Evolutionary conservation across 768 basidiomycete genomes (phyloP).

Genomic region (Terana coerulea): DNA sequence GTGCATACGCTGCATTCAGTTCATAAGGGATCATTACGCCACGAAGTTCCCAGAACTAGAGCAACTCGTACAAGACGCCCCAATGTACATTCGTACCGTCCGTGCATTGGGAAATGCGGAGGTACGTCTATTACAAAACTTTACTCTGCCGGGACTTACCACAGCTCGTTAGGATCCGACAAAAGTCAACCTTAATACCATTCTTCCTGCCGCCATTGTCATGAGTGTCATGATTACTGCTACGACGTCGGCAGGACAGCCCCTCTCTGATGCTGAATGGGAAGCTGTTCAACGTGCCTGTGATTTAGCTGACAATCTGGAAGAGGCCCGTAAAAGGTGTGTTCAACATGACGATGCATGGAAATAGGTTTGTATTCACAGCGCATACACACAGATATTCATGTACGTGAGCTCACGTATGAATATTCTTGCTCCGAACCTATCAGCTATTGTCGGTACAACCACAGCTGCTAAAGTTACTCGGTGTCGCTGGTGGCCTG

Average conservation of each 20-base stretch:
- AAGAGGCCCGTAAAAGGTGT: conserved; percentile 87
- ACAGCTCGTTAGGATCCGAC: conserved; percentile 64
- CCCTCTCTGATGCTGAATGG: conserved; percentile 71
- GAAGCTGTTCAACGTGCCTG: conserved; percentile 79
- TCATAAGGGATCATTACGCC: conserved; percentile 96
- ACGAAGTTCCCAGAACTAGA: conserved; percentile 96
- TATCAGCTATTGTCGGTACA: conserved; percentile 97
- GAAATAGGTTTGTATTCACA: not conserved
- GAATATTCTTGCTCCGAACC: conserved; percentile 96
- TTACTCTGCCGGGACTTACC: not conserved
- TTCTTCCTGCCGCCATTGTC: conserved; percentile 85
- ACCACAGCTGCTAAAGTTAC: conserved; percentile 96
- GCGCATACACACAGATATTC: conserved; percentile 68
- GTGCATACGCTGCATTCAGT: conserved; percentile 46
- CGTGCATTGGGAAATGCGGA: conserved; percentile 82
- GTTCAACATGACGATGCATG: not conserved
- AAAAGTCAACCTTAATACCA: conserved; percentile 74
- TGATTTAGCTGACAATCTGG: conserved; percentile 82
- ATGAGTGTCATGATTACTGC: conserved; percentile 97
- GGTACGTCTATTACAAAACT: conserved; percentile 40
- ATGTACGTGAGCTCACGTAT: conserved; percentile 99
- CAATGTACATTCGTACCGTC: conserved; percentile 90
- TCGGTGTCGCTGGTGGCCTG: conserved; percentile 95
- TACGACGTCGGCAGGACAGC: conserved; percentile 81
- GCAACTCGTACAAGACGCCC: conserved; percentile 87